Evolutionary conservation across 495 filamentous ascomycete species (phyloP), one percentile per base, ranked within the genome.

Genomic region (Neurospora sp.): DNA sequence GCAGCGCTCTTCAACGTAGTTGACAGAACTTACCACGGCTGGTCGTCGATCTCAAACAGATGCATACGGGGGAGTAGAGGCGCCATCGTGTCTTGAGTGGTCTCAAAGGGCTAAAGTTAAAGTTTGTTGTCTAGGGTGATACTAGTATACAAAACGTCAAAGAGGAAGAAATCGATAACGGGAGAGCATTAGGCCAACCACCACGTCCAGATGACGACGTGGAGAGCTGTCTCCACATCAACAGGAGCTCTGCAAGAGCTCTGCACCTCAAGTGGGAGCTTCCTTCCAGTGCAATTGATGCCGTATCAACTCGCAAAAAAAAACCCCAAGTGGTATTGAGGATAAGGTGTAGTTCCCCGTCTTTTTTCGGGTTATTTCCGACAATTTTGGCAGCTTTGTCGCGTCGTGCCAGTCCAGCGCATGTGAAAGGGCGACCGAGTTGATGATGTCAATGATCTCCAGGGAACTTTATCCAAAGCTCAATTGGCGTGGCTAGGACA

Each of bases 21-120:
- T n/a, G 44, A 71, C 59, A 40, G 70, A 48, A 69, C 81, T 70
- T 79, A 86, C 86, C 86, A 88, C 31, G 83, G 41, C 75, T 85
- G 83, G 70, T 88, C 86, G 71, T 84, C 84, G 70, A 87, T 85
- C 81, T 88, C 86, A 71, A 84, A 87, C 72, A 88, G 83, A 76
- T 87, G 83, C 81, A 88, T 82, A 20, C 86, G 83, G 8, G 85
- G 86, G 69, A 86, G 77, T 48, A 81, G 79, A 22, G 86, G 82
- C 31, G 83, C 78, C 86, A 87, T 88, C 68, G 59, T 79, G 72
- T 17, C 44, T 59, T 44, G 70, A 68, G 69, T 40, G 8, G 8
- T 2, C 20, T 12, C 3, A 27, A 22, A 37, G 35, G 4, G 35
- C 35, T 37, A 37, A 37, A 31, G 27, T 37, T 4, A 7, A 37